phyloP scores from a whole-genome alignment of 2,329 filamentous ascomycete species.

The Metarhizium humberi region DNA sequence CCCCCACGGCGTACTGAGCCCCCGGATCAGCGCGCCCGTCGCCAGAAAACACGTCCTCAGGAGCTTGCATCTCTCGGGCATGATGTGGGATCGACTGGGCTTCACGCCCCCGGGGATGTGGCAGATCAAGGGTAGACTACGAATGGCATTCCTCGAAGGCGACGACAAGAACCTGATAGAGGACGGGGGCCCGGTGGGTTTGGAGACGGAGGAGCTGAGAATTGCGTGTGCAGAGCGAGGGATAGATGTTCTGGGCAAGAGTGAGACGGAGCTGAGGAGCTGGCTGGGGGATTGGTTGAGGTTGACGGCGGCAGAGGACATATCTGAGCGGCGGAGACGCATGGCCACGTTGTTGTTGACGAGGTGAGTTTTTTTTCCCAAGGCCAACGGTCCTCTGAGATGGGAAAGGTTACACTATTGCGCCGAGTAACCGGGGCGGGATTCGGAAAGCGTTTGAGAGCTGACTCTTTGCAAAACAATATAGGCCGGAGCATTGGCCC shows the following conservation, averaged over 20 bases:
- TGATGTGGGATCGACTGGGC: constrained; percentile 40
- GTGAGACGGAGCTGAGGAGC: constrained; percentile 45
- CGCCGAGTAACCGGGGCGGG: background rate
- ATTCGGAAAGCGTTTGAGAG: background rate
- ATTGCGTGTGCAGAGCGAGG: constrained; percentile 66
- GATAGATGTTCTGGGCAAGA: constrained; percentile 45
- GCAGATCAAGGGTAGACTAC: constrained; percentile 38
- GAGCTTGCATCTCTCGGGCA: constrained; percentile 34
- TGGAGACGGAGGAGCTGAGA: constrained; percentile 55
- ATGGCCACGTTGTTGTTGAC: constrained; percentile 32
- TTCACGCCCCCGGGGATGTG: constrained; percentile 42
- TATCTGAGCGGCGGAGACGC: constrained; percentile 26
- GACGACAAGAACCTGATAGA: constrained; percentile 63
- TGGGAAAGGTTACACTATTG: background rate
- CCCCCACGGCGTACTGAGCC: constrained; percentile 26
- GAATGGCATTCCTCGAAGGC: constrained; percentile 53
- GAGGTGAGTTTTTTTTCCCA: constrained; percentile 20
- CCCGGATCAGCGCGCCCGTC: constrained; percentile 17
- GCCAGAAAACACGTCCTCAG: constrained; percentile 30
- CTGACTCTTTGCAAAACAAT: constrained; percentile 7
- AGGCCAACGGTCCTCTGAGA: no score
- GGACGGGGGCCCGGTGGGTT: constrained; percentile 45
- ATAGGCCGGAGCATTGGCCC: constrained; percentile 31
- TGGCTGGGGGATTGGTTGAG: constrained; percentile 38
- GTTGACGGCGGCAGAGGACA: constrained; percentile 29